A percentile compares a stretch with the other conserved stretches of the same genome.
Conservation (phyloP, 768 basidiomycete species). For the Chalciporus piperatus region DNA sequence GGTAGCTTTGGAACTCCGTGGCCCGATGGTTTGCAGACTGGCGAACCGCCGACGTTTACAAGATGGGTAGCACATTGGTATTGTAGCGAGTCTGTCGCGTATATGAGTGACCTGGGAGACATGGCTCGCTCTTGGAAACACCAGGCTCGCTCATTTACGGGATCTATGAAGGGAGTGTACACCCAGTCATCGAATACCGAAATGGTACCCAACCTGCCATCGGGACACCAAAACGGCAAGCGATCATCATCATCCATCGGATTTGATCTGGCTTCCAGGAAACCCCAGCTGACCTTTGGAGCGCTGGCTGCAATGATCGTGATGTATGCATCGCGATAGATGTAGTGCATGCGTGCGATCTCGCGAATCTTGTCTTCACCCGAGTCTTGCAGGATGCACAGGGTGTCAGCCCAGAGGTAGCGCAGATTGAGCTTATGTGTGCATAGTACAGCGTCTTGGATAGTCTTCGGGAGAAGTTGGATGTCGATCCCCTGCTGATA, state of each 20-base stretch:
- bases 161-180: neutral
- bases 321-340: slow-evolving; percentile 12
- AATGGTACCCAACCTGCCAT: slow-evolving; percentile 2
- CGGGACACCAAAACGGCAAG: slow-evolving; percentile 6
- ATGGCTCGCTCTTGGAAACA: slow-evolving; percentile 6
- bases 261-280: neutral
- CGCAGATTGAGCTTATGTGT: slow-evolving; percentile 4
- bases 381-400: slow-evolving; percentile 22
- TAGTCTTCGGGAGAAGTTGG: slow-evolving; percentile 1
- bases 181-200: neutral
- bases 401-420: slow-evolving; percentile 20
- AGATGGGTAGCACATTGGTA: slow-evolving; percentile 1
- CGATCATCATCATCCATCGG: neutral
- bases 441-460: slow-evolving; percentile 6
- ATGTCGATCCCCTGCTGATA: slow-evolving; percentile 1
- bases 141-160: slow-evolving; percentile 6
- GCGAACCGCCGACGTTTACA: neutral
- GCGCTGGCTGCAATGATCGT: slow-evolving; percentile 7
- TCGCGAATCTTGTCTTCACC: slow-evolving; percentile 18
- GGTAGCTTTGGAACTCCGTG: neutral
- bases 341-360: slow-evolving; percentile 17
- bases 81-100: slow-evolving; percentile 1
- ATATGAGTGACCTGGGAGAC: slow-evolving; percentile 1
- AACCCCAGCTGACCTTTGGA: neutral
- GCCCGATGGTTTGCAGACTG: neutral